These are phyloP conservation scores for Metschnikowia anglica DNA, from an alignment of 805 yeast genomes.

Conservation along the genomic window DNA sequence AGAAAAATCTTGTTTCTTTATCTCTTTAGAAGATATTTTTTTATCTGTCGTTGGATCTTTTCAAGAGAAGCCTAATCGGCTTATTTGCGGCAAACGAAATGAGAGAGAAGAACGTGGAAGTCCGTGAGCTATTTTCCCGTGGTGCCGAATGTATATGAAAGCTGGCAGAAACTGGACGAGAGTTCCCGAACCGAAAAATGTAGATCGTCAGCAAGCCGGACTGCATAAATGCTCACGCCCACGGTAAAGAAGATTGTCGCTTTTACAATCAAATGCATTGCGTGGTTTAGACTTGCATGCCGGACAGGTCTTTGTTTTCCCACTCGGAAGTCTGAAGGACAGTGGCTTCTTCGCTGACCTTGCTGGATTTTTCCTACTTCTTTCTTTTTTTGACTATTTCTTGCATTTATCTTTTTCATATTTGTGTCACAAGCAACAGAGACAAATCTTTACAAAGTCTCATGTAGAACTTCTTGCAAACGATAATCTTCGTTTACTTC, in stretches of 20 bases:
- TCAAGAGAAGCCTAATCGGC: neutral
- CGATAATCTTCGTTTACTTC: slow-evolving; percentile 82
- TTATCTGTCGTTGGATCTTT: too few relatives aligned
- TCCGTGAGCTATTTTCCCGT: neutral
- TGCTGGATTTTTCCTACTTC: neutral
- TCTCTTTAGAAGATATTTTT: neutral
- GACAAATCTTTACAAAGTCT: slow-evolving; percentile 40
- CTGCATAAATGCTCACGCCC: neutral
- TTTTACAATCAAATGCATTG: neutral
- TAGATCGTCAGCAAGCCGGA: slow-evolving; percentile 1
- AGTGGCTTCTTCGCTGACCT: too few relatives aligned
- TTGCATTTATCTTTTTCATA: neutral
- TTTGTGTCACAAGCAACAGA: neutral
- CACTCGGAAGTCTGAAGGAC: too few relatives aligned
- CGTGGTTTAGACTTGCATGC: neutral
- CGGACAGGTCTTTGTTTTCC: too few relatives aligned
- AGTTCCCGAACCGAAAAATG: slow-evolving; percentile 4
- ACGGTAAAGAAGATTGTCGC: neutral
- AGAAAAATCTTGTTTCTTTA: neutral
- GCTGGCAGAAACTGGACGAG: slow-evolving; percentile 11
- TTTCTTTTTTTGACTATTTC: too few relatives aligned
- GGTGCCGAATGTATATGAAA: slow-evolving; percentile 3
- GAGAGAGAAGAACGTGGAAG: slow-evolving; percentile 2
- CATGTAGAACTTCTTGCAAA: slow-evolving; percentile 62
- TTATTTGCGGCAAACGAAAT: neutral